Evolutionary conservation across 352 stramenopile species (phyloP).

Genomic region (Globisporangium middletonii): DNA sequence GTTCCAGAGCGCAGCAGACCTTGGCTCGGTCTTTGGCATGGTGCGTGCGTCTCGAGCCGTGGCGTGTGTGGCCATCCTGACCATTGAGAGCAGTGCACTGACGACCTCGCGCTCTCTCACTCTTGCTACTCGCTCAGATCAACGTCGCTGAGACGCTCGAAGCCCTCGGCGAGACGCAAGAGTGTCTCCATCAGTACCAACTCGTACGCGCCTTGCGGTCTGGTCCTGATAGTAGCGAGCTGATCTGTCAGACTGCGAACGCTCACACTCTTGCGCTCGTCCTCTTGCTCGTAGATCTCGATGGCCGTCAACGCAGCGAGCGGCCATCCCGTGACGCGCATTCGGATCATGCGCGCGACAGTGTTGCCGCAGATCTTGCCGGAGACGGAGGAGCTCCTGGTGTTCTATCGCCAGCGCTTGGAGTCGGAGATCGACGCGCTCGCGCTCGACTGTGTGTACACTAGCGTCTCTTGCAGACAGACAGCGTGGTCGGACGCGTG

Average conservation of each 20-base stretch:
- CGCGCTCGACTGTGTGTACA: too few relatives aligned
- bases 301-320: constrained; percentile 7
- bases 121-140: constrained; percentile 20
- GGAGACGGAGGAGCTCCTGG: constrained; percentile 39
- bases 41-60: constrained; percentile 17
- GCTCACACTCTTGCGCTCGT: constrained; percentile 4
- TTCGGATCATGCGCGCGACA: constrained; percentile 55
- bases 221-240: background rate
- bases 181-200: constrained; percentile 48
- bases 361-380: constrained; percentile 64
- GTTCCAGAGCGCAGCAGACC: constrained; percentile 35
- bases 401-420: constrained; percentile 36
- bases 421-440: constrained; percentile 33
- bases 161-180: constrained; percentile 44
- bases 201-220: constrained; percentile 16
- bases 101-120: background rate
- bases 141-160: constrained; percentile 51
- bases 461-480: constrained; percentile 5
- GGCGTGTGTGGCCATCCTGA: background rate
- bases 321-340: constrained; percentile 24
- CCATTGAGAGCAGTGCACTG: background rate
- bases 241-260: background rate
- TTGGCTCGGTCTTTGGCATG: constrained; percentile 40
- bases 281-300: background rate
- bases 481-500: constrained; percentile 19